Conservation (phyloP, 2,329 filamentous ascomycete genomes). For the Colletotrichum chrysophilum region DNA sequence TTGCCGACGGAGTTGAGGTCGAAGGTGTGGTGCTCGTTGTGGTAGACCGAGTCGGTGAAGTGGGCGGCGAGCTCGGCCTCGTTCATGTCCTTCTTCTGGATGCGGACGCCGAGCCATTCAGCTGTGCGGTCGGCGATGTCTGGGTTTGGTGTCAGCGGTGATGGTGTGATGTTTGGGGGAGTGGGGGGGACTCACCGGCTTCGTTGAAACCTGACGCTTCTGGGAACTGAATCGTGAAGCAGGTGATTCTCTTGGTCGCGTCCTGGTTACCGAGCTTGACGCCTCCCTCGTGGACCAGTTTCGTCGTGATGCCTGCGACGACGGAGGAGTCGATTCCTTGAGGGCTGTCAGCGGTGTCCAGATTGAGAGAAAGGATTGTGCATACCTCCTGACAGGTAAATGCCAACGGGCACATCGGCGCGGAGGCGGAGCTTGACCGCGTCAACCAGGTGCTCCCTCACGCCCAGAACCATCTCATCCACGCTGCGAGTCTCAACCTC, state of each 20-base stretch:
- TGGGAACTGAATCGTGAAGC: constrained; percentile 59
- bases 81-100: constrained; percentile 28
- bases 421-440: constrained; percentile 56
- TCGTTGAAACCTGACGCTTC: constrained; percentile 55
- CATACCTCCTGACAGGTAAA: constrained; percentile 62
- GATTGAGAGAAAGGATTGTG: constrained; percentile 31
- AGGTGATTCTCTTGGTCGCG: constrained; percentile 29
- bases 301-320: constrained; percentile 59
- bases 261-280: constrained; percentile 49
- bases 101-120: constrained; percentile 35
- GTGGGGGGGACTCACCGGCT: constrained; percentile 34
- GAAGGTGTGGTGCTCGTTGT: constrained; percentile 36
- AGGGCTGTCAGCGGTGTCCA: constrained; percentile 39
- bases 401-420: constrained; percentile 62
- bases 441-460: constrained; percentile 55
- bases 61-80: constrained; percentile 32
- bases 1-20: constrained; percentile 60
- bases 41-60: constrained; percentile 34
- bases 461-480: constrained; percentile 55
- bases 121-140: constrained; percentile 36
- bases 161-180: too few species aligned
- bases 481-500: constrained; percentile 46
- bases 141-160: neutral
- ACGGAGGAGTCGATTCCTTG: constrained; percentile 63
- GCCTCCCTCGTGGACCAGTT: constrained; percentile 53